phyloP scores from a whole-genome alignment of 2,329 filamentous ascomycete genomes.

The Diaporthe aspalathi region DNA sequence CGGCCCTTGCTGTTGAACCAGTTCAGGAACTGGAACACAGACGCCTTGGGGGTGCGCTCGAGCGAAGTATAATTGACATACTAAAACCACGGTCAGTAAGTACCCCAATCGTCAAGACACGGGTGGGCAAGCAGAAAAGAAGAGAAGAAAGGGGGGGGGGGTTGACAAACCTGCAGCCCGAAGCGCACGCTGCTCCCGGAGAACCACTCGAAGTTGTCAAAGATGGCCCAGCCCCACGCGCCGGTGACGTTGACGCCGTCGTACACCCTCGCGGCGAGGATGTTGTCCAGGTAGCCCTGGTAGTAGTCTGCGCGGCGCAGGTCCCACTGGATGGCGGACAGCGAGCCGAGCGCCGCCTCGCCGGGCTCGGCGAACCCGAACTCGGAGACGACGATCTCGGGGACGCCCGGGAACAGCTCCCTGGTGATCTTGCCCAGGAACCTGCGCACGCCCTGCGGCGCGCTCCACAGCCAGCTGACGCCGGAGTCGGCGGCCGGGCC shows the following conservation, averaged over 20 bases:
- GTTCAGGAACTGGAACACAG: conserved; percentile 30
- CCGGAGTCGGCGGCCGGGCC: conserved; percentile 24
- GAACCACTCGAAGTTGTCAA: conserved; percentile 32
- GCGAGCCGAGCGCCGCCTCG: background rate
- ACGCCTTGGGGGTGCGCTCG: conserved; percentile 22
- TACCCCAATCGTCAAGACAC: background rate
- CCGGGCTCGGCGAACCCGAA: conserved; percentile 26
- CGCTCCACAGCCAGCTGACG: conserved; percentile 22
- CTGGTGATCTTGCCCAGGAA: conserved; percentile 32
- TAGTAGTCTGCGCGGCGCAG: conserved; percentile 28
- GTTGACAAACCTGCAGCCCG: conserved; percentile 19
- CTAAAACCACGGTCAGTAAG: background rate
- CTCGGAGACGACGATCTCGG: conserved; percentile 29
- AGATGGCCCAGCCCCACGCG: conserved; percentile 28
- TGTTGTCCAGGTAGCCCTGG: conserved; percentile 22
- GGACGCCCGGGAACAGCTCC: conserved; percentile 21
- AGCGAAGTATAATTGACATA: conserved; percentile 31
- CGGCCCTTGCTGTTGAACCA: conserved; percentile 25
- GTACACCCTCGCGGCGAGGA: conserved; percentile 14
- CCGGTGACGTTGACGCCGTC: conserved; percentile 32
- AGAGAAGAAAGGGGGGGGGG: no score
- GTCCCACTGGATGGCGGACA: conserved; percentile 22
- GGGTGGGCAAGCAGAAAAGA: no score
- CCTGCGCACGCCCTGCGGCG: conserved; percentile 19
- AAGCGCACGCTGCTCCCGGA: conserved; percentile 22